Conservation (phyloP, 2,329 filamentous ascomycete genomes). For the Colletotrichum neosansevieriae region DNA sequence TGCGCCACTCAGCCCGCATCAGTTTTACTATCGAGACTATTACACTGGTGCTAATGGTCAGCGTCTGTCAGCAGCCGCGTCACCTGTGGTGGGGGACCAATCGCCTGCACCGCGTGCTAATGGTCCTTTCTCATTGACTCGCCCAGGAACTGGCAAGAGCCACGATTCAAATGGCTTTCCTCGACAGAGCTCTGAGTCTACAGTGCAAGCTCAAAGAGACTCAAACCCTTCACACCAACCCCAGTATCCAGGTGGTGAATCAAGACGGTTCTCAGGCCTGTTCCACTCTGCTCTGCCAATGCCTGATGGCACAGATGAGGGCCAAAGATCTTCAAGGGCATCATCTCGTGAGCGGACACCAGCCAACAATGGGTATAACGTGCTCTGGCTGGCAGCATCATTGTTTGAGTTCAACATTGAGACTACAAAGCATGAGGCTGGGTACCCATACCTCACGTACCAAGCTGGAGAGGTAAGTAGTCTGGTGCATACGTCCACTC, state of each 20-base stretch:
- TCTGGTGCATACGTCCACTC: not conserved
- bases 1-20: conserved; percentile 62
- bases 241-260: conserved; percentile 57
- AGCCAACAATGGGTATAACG: conserved; percentile 70
- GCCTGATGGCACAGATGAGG: conserved; percentile 72
- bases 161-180: conserved; percentile 65
- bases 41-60: conserved; percentile 58
- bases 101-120: conserved; percentile 58
- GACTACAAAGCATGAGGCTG: conserved; percentile 89
- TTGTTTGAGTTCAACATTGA: conserved; percentile 98
- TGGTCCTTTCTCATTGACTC: conserved; percentile 50
- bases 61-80: conserved; percentile 51
- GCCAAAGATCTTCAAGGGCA: conserved; percentile 66
- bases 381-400: conserved; percentile 92
- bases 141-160: conserved; percentile 72
- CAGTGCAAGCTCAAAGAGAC: conserved; percentile 60
- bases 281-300: conserved; percentile 91
- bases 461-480: conserved; percentile 84
- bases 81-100: conserved; percentile 67
- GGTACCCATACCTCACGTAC: conserved; percentile 96
- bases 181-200: conserved; percentile 65
- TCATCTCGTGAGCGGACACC: conserved; percentile 70
- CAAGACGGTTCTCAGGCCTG: conserved; percentile 76
- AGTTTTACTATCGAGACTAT: conserved; percentile 69
- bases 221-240: conserved; percentile 67